Conservation (phyloP, 768 basidiomycete genomes). For the Chiua virens region DNA sequence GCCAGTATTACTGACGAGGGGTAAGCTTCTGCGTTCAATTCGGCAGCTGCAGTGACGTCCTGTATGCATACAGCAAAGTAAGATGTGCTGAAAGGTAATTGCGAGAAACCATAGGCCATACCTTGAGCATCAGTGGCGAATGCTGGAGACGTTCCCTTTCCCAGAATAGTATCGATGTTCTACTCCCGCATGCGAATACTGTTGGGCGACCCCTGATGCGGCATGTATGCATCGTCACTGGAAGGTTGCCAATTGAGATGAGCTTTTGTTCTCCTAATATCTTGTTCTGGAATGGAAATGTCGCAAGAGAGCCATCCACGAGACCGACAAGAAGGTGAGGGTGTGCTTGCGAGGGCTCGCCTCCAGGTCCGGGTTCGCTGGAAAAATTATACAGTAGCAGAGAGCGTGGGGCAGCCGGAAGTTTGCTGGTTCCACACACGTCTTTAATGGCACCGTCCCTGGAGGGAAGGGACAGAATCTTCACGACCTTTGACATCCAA, state of each 20-base stretch:
- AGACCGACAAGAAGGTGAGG: conserved; percentile 72
- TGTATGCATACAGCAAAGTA: conserved; percentile 17
- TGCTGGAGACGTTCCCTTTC: conserved; percentile 62
- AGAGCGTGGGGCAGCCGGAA: conserved; percentile 47
- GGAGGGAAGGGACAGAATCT: conserved; percentile 45
- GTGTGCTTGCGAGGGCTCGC: conserved; percentile 34
- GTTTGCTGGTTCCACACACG: conserved; percentile 22
- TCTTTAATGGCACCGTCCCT: conserved; percentile 20
- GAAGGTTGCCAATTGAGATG: conserved; percentile 63
- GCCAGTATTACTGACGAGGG: conserved; percentile 59
- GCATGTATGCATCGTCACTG: conserved; percentile 61
- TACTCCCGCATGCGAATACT: conserved; percentile 72
- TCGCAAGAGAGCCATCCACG: conserved; percentile 69
- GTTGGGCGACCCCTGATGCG: conserved; percentile 50
- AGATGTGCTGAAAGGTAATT: neutral
- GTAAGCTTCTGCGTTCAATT: conserved; percentile 49
- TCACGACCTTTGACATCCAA: conserved; percentile 69
- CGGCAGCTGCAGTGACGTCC: conserved; percentile 54
- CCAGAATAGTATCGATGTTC: conserved; percentile 68
- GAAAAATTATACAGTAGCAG: conserved; percentile 63
- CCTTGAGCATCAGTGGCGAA: conserved; percentile 75
- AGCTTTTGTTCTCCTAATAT: conserved; percentile 51
- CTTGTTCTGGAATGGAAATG: conserved; percentile 47
- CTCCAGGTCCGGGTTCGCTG: conserved; percentile 29
- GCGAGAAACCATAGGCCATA: conserved; percentile 17